These are phyloP conservation scores for Botrytis fabae DNA, from an alignment of 2,329 filamentous ascomycete genomes.

Conservation along the genomic window DNA sequence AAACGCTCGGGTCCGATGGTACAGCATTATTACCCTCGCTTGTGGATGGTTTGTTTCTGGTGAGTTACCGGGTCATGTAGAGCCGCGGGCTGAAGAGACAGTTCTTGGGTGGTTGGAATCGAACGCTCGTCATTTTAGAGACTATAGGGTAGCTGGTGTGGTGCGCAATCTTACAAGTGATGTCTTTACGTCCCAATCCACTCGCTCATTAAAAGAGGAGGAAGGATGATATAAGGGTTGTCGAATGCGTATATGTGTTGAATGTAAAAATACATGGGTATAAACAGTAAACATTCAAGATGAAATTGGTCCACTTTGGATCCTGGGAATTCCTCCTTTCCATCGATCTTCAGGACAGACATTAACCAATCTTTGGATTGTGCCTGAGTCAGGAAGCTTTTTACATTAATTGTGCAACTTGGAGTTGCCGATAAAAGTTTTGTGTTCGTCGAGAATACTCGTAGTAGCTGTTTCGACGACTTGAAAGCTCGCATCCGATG, in stretches of 20 bases:
- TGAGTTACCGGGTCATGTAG: rapidly evolving
- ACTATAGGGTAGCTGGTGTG: not conserved
- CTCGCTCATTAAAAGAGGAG: not conserved
- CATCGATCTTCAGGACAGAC: not conserved
- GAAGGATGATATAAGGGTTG: too few species aligned
- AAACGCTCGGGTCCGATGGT: not conserved
- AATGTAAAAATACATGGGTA: not conserved
- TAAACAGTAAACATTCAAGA: not conserved
- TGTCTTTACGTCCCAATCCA: too few species aligned
- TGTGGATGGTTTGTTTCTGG: not conserved
- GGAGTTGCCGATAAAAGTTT: not conserved
- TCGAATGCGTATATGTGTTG: too few species aligned
- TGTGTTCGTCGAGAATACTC: not conserved
- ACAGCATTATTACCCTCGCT: too few species aligned
- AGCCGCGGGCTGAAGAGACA: rapidly evolving
- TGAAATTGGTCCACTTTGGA: too few species aligned
- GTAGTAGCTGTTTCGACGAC: not conserved
- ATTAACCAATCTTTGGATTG: not conserved
- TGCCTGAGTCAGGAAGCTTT: not conserved
- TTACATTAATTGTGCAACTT: not conserved
- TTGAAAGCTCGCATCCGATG: not conserved
- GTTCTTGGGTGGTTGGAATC: too few species aligned
- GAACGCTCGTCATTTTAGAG: not conserved
- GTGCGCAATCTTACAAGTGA: not conserved
- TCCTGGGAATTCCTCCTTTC: not conserved